A percentile compares a stretch with the other conserved stretches of the same genome.
Evolutionary conservation across 2,329 filamentous ascomycete genomes (phyloP).

Genomic region (Cladosporium sp.): DNA sequence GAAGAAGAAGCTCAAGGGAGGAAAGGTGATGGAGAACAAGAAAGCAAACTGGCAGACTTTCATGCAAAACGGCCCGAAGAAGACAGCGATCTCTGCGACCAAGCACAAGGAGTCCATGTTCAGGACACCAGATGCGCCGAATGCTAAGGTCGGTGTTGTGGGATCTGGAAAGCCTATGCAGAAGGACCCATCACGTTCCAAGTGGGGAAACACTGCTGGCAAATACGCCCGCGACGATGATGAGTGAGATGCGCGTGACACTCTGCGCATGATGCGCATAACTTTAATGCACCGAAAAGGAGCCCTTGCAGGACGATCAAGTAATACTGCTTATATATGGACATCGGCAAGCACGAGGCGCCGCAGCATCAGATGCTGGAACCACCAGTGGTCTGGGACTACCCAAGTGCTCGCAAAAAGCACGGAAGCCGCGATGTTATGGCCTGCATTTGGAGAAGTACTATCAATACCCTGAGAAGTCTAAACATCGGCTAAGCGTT

Average conservation of each 20-base stretch:
- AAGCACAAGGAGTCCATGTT: slow-evolving; percentile 36
- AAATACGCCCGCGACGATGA: slow-evolving; percentile 21
- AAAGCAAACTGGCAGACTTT: slow-evolving; percentile 97
- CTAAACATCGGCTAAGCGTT: slow-evolving; percentile 12
- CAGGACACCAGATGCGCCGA: slow-evolving; percentile 75
- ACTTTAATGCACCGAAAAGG: background rate
- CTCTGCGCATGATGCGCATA: background rate
- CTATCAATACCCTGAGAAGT: slow-evolving; percentile 8
- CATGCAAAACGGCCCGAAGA: slow-evolving; percentile 62
- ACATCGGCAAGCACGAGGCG: background rate
- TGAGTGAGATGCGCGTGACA: slow-evolving; percentile 20
- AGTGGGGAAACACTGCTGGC: slow-evolving; percentile 29
- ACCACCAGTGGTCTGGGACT: background rate
- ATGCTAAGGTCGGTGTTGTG: slow-evolving; percentile 92
- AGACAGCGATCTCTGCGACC: slow-evolving; percentile 25
- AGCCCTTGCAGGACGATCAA: background rate
- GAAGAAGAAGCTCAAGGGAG: slow-evolving; percentile 82
- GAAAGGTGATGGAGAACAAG: slow-evolving; percentile 83
- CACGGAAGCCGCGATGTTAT: background rate
- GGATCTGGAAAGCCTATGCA: slow-evolving; percentile 95
- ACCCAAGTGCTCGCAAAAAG: background rate
- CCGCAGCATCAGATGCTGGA: background rate
- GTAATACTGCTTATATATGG: background rate
- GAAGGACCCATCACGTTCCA: slow-evolving; percentile 61
- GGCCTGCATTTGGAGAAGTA: slow-evolving; percentile 9